Evolutionary conservation across 2,329 filamentous ascomycete species (phyloP), one percentile per base, ranked within the genome.

Genomic region (Cladobotryum mycophilum): DNA sequence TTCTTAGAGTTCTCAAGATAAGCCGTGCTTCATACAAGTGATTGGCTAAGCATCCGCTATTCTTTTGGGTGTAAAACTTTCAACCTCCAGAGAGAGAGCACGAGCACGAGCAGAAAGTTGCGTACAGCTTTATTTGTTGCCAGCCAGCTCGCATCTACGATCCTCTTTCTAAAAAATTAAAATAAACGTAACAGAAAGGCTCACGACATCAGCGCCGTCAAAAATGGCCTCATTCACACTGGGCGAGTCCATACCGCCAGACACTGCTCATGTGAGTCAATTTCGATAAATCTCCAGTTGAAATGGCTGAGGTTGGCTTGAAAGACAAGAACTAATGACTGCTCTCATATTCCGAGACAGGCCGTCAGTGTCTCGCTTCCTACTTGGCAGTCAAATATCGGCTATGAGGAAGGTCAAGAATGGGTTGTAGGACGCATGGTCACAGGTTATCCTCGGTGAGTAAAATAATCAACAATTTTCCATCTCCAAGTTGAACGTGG

Each of bases 291-390:
- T 25, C 3, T 17, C 2, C 48, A 43, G 13, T 22, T 33, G 17
- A 47, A 30, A 55, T 20, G 18, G 9, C 33, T 4, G 25, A 15
- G 18, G 30, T 17, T 6, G 22, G 22, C 17, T 34, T 35, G 22
- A 14, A 17, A 20, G 14, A 4, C 14, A 33, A 18, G 13, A 44
- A 40, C 46, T 5, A 51, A 15, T 22, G n/a, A 38, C 37, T 36
- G 17, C 12, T 22, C 38, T 12, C 20, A 18, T 17, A 18, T 17
- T 12, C 22, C 17, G 20, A 4, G 20, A 12, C 7, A 96, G 91
- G 93, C 92, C 57, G 89, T 97, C 57, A 97, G 92, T 67, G 92
- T 97, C 40, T 97, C 93, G 14, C 75, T 99, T 22, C 93, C 93
- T 37, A 95, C 90, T 70, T 99, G 93, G 93, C 79, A 78, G 58